These are phyloP conservation scores for Mucor irregularis DNA, from an alignment of 371 early-diverging fungal species.

Conservation along the genomic window DNA sequence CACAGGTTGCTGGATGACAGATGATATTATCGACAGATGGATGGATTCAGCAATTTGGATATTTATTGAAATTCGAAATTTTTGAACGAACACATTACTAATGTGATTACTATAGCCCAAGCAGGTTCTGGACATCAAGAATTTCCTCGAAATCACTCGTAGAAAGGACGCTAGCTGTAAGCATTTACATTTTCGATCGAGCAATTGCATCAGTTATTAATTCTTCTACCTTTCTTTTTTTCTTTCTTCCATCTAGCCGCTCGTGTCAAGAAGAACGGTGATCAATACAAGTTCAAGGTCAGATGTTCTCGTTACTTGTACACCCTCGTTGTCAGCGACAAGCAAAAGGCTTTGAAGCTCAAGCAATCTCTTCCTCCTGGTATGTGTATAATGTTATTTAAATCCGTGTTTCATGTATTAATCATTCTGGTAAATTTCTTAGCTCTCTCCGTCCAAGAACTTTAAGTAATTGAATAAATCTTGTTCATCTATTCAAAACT, in stretches of 20 bases:
- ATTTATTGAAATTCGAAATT: neutral
- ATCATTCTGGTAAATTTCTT: neutral
- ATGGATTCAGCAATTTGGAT: neutral
- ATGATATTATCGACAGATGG: neutral
- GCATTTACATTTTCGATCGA: conserved; percentile 9
- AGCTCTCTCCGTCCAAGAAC: conserved; percentile 35
- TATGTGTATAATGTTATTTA: conserved; percentile 22
- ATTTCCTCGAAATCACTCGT: conserved; percentile 89
- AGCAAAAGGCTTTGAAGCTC: conserved; percentile 93
- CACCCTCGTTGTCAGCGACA: conserved; percentile 89
- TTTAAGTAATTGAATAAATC: too few relatives aligned
- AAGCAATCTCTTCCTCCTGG: conserved; percentile 85
- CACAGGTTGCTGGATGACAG: neutral
- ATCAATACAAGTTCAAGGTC: conserved; percentile 95
- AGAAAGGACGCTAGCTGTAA: conserved; percentile 90
- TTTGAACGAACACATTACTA: neutral
- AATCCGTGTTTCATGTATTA: neutral
- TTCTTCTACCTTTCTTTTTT: neutral
- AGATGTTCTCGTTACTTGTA: conserved; percentile 94
- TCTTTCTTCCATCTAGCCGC: conserved; percentile 60
- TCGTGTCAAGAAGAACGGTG: conserved; percentile 94
- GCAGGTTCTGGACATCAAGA: conserved; percentile 93
- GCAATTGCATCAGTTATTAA: neutral
- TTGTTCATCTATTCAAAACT: too few relatives aligned
- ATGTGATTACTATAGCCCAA: conserved; percentile 68